Base-by-base conservation (phyloP, 164 flowering plant genomes). In the Echeveria elegans region DNA sequence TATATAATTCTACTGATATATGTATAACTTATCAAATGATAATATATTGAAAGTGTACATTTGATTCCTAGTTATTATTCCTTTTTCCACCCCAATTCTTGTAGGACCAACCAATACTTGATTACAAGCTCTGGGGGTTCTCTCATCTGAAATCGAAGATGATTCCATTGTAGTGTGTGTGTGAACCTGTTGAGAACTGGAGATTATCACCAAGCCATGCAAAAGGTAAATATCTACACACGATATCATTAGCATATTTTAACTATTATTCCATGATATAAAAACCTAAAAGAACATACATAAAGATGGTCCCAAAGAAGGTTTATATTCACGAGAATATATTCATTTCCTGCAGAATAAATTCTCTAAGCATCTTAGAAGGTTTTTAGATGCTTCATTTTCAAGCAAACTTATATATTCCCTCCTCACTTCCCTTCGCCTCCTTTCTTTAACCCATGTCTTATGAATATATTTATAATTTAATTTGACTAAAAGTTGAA, bases 341-440 rank as follows among this genome's bases (percentile, higher is more conserved):
- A 82, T 84, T 80, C 81, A 75, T 75, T 72, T 77, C 24, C 0
- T 68, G 23, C 14, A 66, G 82, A 82, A 80, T 79, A 74, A 79
- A 73, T 79, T 52, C 58, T 52, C 28, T 52, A 52, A 52, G 72
- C n/a, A 64, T 78, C 72, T 16, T 64, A 19, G 38, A 23, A 74
- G 76, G 76, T 79, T 69, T 31, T 71, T 63, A 76, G 82, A 84
- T 81, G 88, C 88, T 82, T 84, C 71, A 79, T 72, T 74, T 75
- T 79, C 82, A 82, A 84, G 88, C 88, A 79, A 81, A 66, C 67
- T 72, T 64, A 47, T 34, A n/a, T 70, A 70, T 72, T 74, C 72
- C 76, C 69, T 66, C 32, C 47, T 43, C 47, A 43, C 47, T 43
- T 43, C 18, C 16, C 16, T 43, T 9, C 4, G 7, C 72, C 69